Percentiles rank a stretch among this genome's conserved stretches.
These are phyloP conservation scores for Plasmodium adleri DNA, from an alignment of 169 alveolate species.

Conservation along the genomic window DNA sequence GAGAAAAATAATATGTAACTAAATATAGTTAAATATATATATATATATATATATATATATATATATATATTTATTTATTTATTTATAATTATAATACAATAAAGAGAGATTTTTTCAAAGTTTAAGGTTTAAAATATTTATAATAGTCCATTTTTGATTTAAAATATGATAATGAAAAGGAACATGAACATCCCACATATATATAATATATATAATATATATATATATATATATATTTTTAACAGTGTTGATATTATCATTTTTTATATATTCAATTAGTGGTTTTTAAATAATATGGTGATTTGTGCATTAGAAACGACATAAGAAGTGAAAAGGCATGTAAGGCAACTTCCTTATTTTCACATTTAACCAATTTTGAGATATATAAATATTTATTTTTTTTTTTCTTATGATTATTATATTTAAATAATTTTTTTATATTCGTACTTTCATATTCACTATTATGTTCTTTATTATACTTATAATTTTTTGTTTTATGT, in stretches of 20 bases:
- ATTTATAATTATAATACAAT: too few relatives aligned
- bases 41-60: too few relatives aligned
- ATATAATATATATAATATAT: neutral
- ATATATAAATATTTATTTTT: slow-evolving; percentile 68
- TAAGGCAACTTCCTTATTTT: slow-evolving; percentile 75
- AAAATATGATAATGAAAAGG: too few relatives aligned
- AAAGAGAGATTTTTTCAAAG: too few relatives aligned
- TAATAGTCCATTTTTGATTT: too few relatives aligned
- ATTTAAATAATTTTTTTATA: slow-evolving; percentile 2
- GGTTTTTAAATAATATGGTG: slow-evolving; percentile 72
- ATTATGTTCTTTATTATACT: slow-evolving; percentile 6
- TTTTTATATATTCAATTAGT: slow-evolving; percentile 15
- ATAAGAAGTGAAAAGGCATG: slow-evolving; percentile 73
- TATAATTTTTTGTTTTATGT: neutral
- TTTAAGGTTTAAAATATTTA: too few relatives aligned
- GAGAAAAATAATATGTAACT: too few relatives aligned
- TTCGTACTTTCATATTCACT: slow-evolving; percentile 11
- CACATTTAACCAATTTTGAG: slow-evolving; percentile 77
- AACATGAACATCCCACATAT: neutral
- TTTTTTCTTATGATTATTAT: slow-evolving; percentile 20
- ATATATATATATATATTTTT: slow-evolving; percentile 2
- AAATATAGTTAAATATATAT: too few relatives aligned
- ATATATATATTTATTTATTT: too few relatives aligned
- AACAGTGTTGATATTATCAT: too few relatives aligned
- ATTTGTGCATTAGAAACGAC: slow-evolving; percentile 65